Base-by-base conservation (phyloP, 345 rosid genomes). In the Acer campestre region DNA sequence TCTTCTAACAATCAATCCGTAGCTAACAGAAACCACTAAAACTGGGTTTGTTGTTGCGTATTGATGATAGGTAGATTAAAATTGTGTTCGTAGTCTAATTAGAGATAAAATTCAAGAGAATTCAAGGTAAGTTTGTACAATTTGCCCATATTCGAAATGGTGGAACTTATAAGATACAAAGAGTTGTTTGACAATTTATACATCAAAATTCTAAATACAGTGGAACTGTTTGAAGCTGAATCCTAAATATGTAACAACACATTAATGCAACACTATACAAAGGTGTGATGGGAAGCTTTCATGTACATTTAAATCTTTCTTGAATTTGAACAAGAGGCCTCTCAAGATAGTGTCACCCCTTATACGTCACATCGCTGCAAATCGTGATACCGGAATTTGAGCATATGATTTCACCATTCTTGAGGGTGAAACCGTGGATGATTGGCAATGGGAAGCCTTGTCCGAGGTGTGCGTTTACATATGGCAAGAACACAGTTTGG, bases 381-480 rank as follows among this genome's bases (percentile, higher is more conserved):
- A 93, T 80, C 0, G 90, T 85, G 76, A 95, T 84, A 68, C 78
- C 82, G 6, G 98, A 89, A 72, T 56, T 73, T 48, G 96, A 86
- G 81, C 77, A 82, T 73, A 85, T 79, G 53, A 82, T 88, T 75
- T 91, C 93, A 9, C 96, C 90, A 72, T 89, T 82, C 80, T 86
- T 49, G 79, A 93, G 90, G 4, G 98, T 87, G 86, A 95, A 95
- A 71, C 96, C 96, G 14, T 86, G 96, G 81, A 95, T 86, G 85
- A 92, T 92, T 12, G 98, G 99, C 82, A 92, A 84, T 7, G 99
- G 96, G 77, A 92, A 92, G 46, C 99, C 97, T 53, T 85, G 88
- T 70, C 82, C 89, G 5, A 93, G 90, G 79, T 89, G 92, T n/a
- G 88, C 75, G 16, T 95, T 95, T 31, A 84, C 95, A 18, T 87